Percentiles rank a stretch among this genome's conserved stretches.
phyloP scores from a whole-genome alignment of 2,329 filamentous ascomycete species.

The Epichloe sp. region DNA sequence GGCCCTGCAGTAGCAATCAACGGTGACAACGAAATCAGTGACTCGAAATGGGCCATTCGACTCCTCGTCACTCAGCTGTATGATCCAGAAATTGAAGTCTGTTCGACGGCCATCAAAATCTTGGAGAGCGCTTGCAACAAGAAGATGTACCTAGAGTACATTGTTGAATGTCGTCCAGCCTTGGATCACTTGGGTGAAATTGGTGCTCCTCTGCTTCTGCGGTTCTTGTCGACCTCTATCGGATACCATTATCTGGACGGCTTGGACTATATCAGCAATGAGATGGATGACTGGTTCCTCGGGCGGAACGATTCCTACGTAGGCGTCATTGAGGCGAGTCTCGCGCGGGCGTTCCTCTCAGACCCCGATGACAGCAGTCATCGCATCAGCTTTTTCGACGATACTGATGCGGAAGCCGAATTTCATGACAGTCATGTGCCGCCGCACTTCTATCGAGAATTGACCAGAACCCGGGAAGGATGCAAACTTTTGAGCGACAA shows the following conservation, averaged over 20 bases:
- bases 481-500: slow-evolving; percentile 84
- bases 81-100: slow-evolving; percentile 93
- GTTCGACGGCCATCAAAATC: slow-evolving; percentile 91
- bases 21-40: slow-evolving; percentile 32
- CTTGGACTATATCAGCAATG: slow-evolving; percentile 95
- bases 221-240: slow-evolving; percentile 90
- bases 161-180: slow-evolving; percentile 89
- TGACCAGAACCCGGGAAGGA: slow-evolving; percentile 84
- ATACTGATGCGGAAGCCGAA: slow-evolving; percentile 41
- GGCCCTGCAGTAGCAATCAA: slow-evolving; percentile 25
- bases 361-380: slow-evolving; percentile 44
- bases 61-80: slow-evolving; percentile 97
- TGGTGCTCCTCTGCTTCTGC: slow-evolving; percentile 78
- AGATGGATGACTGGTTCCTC: slow-evolving; percentile 99
- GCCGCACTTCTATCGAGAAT: slow-evolving; percentile 94
- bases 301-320: slow-evolving; percentile 97
- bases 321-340: slow-evolving; percentile 82
- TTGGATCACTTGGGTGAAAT: slow-evolving; percentile 95
- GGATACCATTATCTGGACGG: slow-evolving; percentile 96
- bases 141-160: slow-evolving; percentile 81
- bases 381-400: slow-evolving; percentile 46
- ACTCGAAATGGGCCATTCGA: slow-evolving; percentile 92
- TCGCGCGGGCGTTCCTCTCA: slow-evolving; percentile 72
- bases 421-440: slow-evolving; percentile 59
- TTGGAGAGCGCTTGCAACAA: slow-evolving; percentile 94